Percentiles rank a stretch among this genome's conserved stretches.
phyloP scores from a whole-genome alignment of 2,329 filamentous ascomycete species.

The Penicillium palitans region DNA sequence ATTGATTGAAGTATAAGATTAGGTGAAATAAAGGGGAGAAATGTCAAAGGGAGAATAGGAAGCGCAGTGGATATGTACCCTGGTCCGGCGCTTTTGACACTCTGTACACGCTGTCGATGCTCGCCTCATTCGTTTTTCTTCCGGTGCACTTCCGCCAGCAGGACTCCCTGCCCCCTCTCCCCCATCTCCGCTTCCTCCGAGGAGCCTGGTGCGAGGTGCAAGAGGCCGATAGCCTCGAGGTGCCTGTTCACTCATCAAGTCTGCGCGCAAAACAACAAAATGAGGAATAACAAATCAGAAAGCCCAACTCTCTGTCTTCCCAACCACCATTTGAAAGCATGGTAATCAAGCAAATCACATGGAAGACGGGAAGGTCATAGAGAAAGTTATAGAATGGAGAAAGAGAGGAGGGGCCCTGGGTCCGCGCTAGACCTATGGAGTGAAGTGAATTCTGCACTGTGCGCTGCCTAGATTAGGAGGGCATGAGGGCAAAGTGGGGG shows the following conservation, averaged over 20 bases:
- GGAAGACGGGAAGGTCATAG: background rate
- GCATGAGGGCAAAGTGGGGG: constrained; percentile 2
- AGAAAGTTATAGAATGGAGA: constrained; percentile 8
- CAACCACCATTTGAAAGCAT: constrained; percentile 10
- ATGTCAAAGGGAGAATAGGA: background rate
- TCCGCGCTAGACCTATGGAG: constrained; percentile 1
- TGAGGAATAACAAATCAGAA: constrained; percentile 2
- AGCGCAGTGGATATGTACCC: constrained; percentile 28
- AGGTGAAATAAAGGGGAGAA: background rate
- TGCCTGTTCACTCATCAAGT: constrained; percentile 31
- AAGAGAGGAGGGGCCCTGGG: constrained; percentile 5
- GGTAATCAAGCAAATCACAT: constrained; percentile 6
- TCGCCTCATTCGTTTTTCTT: constrained; percentile 37
- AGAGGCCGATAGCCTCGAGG: constrained; percentile 33
- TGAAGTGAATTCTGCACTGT: constrained; percentile 8
- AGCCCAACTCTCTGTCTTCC: background rate
- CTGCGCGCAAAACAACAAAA: background rate
- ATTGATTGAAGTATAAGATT: background rate
- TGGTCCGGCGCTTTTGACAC: constrained; percentile 41
- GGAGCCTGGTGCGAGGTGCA: constrained; percentile 30
- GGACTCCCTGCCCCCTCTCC: constrained; percentile 21
- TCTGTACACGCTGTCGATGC: constrained; percentile 41
- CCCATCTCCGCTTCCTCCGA: constrained; percentile 9
- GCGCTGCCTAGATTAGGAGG: background rate
- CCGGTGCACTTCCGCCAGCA: constrained; percentile 18